Conservation (phyloP, 768 basidiomycete genomes). For the Coprinopsis cinerea region DNA sequence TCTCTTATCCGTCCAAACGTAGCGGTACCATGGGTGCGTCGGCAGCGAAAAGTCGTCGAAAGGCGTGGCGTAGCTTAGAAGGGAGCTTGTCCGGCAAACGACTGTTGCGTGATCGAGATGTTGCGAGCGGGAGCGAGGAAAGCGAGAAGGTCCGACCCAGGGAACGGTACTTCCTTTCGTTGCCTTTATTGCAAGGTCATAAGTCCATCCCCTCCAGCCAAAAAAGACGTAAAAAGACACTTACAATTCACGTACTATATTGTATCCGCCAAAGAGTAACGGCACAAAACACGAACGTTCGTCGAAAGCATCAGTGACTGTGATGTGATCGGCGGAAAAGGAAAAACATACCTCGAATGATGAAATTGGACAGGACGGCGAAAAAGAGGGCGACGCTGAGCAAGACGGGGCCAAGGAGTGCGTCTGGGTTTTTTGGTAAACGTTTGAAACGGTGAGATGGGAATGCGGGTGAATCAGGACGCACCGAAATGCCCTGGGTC, state of each 20-base stretch:
- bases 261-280: not conserved
- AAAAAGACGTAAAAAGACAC: slow-evolving; percentile 7
- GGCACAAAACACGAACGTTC: slow-evolving; percentile 5
- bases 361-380: slow-evolving; percentile 84
- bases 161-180: slow-evolving; percentile 24
- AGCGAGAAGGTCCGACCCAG: slow-evolving; percentile 21
- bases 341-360: slow-evolving; percentile 63
- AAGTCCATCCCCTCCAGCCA: not conserved
- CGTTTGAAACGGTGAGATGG: not conserved
- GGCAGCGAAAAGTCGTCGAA: slow-evolving; percentile 18
- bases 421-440: slow-evolving; percentile 42
- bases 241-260: slow-evolving; percentile 59
- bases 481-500: slow-evolving; percentile 88
- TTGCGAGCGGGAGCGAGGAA: slow-evolving; percentile 8
- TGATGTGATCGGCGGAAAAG: not conserved
- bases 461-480: slow-evolving; percentile 14
- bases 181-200: slow-evolving; percentile 13
- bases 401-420: slow-evolving; percentile 74
- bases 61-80: not conserved
- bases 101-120: not conserved
- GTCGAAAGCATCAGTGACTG: not conserved
- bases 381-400: slow-evolving; percentile 81
- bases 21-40: too few species aligned
- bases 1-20: too few species aligned
- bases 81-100: not conserved